Percentiles rank a stretch among this genome's conserved stretches.
Evolutionary conservation across 148 eudicot genomes (phyloP).

Genomic region (Cornus controversa): DNA sequence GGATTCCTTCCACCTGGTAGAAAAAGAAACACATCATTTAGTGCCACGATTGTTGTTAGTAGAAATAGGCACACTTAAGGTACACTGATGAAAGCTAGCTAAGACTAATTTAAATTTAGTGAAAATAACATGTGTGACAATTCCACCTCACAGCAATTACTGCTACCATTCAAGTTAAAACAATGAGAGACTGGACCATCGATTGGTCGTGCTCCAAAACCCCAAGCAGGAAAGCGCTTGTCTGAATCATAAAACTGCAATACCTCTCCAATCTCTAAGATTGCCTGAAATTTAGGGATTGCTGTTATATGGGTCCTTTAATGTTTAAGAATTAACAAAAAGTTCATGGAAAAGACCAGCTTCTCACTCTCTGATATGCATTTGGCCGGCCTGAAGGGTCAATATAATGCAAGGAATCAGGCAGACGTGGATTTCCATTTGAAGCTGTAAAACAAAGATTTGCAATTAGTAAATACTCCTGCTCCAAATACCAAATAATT

Average conservation of each 20-base stretch:
- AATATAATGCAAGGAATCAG: conserved; percentile 95
- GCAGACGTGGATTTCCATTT: conserved; percentile 97
- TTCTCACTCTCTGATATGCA: conserved; percentile 92
- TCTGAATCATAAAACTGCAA: conserved; percentile 95
- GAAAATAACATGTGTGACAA: neutral
- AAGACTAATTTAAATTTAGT: neutral
- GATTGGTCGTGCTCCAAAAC: conserved; percentile 98
- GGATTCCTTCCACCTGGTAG: conserved; percentile 92
- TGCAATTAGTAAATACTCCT: conserved; percentile 9
- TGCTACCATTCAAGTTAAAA: conserved; percentile 97
- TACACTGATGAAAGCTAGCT: conserved; percentile 2
- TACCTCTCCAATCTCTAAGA: conserved; percentile 85
- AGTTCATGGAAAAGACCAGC: conserved; percentile 6
- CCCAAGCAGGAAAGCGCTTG: conserved; percentile 94
- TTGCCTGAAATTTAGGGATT: conserved; percentile 54
- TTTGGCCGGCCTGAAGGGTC: conserved; percentile 99
- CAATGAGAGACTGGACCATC: conserved; percentile 99
- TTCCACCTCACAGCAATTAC: conserved; percentile 78
- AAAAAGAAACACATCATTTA: conserved; percentile 11
- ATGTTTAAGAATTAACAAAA: neutral
- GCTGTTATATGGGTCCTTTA: conserved; percentile 7
- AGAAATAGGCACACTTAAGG: neutral
- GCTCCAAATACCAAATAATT: neutral
- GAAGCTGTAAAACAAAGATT: conserved; percentile 71
- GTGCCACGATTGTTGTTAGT: neutral